Base-by-base conservation (phyloP, 2,329 filamentous ascomycete species). In the Nothopassalora personata region DNA sequence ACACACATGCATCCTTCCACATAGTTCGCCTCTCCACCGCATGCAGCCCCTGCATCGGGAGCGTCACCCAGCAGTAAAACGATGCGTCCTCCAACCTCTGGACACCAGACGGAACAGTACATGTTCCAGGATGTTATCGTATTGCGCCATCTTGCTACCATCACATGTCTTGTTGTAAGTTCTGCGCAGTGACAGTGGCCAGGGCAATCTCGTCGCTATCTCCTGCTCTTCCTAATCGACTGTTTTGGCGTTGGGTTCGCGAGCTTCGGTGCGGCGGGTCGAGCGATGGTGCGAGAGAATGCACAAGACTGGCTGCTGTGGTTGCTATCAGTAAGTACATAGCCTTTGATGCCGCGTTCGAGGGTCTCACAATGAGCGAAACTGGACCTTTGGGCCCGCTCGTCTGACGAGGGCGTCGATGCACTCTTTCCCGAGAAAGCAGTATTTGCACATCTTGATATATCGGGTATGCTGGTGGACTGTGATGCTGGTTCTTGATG, bases 11-110 rank as follows among this genome's bases (percentile, higher is more conserved):
- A 85, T 11, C 90, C 90, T 75, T 95, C 90, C 8, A 95, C 82
- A 67, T 93, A 95, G 71, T 95, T 95, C 70, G 86, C 90, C 70
- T 90, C 83, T 5, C 90, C 90, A 68, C 23, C 23, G 23, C 23
- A 23, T 3, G 23, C 23, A 23, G 23, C 2, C 23, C 23, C 23
- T 23, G 23, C 23, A 23, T 23, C 23, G 23, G 33, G 33, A 8
- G 4, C 8, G 2, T 9, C 4, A 34, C 4, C 8, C 33, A 34
- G 33, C 33, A 13, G 33, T 4, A 34, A 13, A 1, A 34, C 2
- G 8, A 4, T 1, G 8, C 11, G 33, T 8, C 23, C 8, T 34
- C 33, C 8, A 9, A 34, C 8, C 33, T 34, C 33, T 34, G 8
- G 2, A 13, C 33, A 34, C 2, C 33, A 34, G 8, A 34, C 33